Conservation (phyloP, 148 eudicot species). For the Chenopodium berlandieri region DNA sequence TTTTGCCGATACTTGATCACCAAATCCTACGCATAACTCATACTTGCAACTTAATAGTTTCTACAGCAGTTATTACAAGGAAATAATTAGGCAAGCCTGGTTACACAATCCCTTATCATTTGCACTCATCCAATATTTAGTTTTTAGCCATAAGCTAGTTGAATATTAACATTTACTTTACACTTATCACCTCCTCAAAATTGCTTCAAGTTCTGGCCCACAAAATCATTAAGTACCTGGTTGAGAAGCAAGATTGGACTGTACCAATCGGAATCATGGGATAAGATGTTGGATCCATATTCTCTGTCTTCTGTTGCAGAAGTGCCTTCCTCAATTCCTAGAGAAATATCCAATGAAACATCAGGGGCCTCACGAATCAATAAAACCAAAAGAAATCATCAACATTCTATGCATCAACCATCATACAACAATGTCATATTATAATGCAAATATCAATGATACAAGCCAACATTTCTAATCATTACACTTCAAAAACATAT, state of each 20-base stretch:
- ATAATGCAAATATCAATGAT: not conserved
- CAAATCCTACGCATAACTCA: not conserved
- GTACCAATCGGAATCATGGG: slow-evolving; percentile 83
- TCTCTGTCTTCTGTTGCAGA: slow-evolving; percentile 41
- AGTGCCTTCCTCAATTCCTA: slow-evolving; percentile 75
- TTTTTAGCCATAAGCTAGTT: not conserved
- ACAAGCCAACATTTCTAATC: not conserved
- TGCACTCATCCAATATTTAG: not conserved
- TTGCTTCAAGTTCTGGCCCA: not conserved
- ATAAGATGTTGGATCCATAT: slow-evolving; percentile 43
- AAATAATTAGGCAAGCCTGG: not conserved
- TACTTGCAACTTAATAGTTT: not conserved
- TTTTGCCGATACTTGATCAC: not conserved
- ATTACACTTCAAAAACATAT: no score
- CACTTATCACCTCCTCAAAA: not conserved
- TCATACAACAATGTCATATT: not conserved
- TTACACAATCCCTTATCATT: not conserved
- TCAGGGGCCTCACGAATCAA: not conserved
- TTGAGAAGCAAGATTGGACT: slow-evolving; percentile 83
- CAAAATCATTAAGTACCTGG: slow-evolving; percentile 50
- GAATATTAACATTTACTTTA: not conserved
- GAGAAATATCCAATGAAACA: slow-evolving; percentile 1
- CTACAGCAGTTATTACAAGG: not conserved
- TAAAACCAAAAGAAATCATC: not conserved
- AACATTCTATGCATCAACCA: not conserved